Conservation (phyloP, 148 eudicot genomes). For the Limonium bicolor region DNA sequence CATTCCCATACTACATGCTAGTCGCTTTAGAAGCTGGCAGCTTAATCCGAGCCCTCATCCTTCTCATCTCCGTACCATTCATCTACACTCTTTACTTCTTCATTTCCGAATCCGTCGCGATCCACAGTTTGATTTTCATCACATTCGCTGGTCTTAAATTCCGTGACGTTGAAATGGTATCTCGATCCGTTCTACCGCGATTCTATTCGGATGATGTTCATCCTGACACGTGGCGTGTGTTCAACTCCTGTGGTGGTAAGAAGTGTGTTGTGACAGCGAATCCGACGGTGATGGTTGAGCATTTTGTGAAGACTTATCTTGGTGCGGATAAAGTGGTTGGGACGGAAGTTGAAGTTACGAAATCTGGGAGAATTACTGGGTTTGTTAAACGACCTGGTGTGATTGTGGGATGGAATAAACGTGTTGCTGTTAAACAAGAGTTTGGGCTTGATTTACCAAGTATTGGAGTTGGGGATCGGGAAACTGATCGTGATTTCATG, state of each 20-base stretch:
- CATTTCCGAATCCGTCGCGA: slow-evolving; percentile 40
- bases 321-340: slow-evolving; percentile 67
- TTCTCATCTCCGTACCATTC: slow-evolving; percentile 30
- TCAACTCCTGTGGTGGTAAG: slow-evolving; percentile 49
- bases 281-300: slow-evolving; percentile 65
- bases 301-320: slow-evolving; percentile 36
- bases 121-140: slow-evolving; percentile 33
- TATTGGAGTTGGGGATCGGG: slow-evolving; percentile 63
- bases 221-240: slow-evolving; percentile 49
- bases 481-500: slow-evolving; percentile 65
- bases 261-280: slow-evolving; percentile 40
- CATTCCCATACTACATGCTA: slow-evolving; percentile 62
- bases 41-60: slow-evolving; percentile 34
- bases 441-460: slow-evolving; percentile 36
- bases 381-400: slow-evolving; percentile 51
- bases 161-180: slow-evolving; percentile 47
- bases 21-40: slow-evolving; percentile 71
- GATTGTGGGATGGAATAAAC: slow-evolving; percentile 44
- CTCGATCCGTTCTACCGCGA: slow-evolving; percentile 47
- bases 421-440: slow-evolving; percentile 23
- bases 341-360: slow-evolving; percentile 41
- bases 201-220: slow-evolving; percentile 52
- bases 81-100: slow-evolving; percentile 27
- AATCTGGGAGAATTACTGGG: slow-evolving; percentile 44
- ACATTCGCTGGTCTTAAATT: slow-evolving; percentile 42